phyloP scores from a whole-genome alignment of 1,284 basidiomycete species.

The Cystobasidium sp. region DNA sequence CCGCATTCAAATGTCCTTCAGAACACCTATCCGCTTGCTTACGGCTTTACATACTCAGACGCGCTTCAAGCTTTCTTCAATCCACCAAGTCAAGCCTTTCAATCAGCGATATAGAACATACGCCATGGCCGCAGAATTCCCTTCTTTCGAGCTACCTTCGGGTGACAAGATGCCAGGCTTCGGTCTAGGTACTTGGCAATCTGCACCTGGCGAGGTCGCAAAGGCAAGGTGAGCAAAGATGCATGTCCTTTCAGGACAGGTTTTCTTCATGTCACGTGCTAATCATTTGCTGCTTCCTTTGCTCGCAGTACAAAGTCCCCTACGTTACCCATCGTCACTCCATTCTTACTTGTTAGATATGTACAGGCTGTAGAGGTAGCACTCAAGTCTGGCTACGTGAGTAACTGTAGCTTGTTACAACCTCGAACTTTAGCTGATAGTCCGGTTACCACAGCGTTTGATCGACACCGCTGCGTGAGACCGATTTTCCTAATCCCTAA shows the following conservation, averaged over 20 bases:
- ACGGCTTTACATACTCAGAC: no score
- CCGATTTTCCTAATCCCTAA: neutral
- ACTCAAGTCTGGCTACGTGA: conserved; percentile 5
- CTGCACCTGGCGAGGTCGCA: conserved; percentile 60
- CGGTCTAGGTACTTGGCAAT: conserved; percentile 72
- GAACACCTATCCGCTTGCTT: neutral
- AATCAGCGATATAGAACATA: neutral
- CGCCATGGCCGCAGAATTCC: conserved; percentile 11
- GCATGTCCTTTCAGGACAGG: conserved; percentile 67
- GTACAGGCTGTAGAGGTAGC: conserved; percentile 8
- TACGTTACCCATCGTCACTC: neutral
- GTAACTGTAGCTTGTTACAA: neutral
- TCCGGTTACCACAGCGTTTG: neutral
- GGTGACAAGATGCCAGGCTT: conserved; percentile 21
- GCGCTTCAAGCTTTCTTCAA: no score
- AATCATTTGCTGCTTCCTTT: neutral
- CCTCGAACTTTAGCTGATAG: neutral
- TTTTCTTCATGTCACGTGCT: conserved; percentile 64
- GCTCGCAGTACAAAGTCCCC: neutral
- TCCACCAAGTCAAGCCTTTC: no score
- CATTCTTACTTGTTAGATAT: neutral
- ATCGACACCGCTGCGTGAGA: conserved; percentile 20
- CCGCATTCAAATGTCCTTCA: neutral
- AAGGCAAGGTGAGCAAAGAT: conserved; percentile 58
- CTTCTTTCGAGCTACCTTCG: conserved; percentile 14